phyloP scores from a whole-genome alignment of 305 asterid genomes.

The Fraxinus baroniana region DNA sequence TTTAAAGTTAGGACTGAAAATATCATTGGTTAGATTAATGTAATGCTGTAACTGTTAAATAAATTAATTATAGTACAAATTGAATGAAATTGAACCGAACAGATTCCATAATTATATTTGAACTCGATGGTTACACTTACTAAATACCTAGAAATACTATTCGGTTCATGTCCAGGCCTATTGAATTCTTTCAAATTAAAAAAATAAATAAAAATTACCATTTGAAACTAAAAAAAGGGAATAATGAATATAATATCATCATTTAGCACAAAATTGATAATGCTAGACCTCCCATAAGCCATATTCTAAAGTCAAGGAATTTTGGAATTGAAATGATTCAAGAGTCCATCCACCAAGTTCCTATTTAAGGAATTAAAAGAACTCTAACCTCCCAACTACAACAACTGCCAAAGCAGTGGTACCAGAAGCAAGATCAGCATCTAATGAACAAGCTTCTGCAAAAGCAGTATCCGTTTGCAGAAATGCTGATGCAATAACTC shows the following conservation, averaged over 20 bases:
- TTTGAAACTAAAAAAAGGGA: background rate
- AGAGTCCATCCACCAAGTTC: background rate
- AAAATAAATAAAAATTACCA: background rate
- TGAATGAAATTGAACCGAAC: background rate
- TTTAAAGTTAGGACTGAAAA: background rate
- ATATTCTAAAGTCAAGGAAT: background rate
- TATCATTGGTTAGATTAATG: background rate
- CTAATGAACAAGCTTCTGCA: slow-evolving; percentile 79
- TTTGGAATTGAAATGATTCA: background rate
- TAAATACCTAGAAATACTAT: background rate
- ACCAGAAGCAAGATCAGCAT: slow-evolving; percentile 92
- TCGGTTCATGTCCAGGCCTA: background rate
- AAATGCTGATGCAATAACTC: slow-evolving; percentile 74
- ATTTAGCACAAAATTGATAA: background rate
- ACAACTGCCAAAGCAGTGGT: slow-evolving; percentile 96
- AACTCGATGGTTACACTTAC: background rate
- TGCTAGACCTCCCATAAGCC: background rate
- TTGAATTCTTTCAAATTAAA: background rate
- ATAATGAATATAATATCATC: background rate
- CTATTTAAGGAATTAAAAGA: background rate
- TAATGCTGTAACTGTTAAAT: background rate
- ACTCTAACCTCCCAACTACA: slow-evolving; percentile 73
- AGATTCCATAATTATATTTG: background rate
- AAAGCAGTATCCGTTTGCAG: slow-evolving; percentile 82
- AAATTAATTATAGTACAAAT: background rate